Percentiles rank a stretch among this genome's conserved stretches.
phyloP scores from a whole-genome alignment of 2,329 filamentous ascomycete genomes.

The Plenodomus lindquistii region DNA sequence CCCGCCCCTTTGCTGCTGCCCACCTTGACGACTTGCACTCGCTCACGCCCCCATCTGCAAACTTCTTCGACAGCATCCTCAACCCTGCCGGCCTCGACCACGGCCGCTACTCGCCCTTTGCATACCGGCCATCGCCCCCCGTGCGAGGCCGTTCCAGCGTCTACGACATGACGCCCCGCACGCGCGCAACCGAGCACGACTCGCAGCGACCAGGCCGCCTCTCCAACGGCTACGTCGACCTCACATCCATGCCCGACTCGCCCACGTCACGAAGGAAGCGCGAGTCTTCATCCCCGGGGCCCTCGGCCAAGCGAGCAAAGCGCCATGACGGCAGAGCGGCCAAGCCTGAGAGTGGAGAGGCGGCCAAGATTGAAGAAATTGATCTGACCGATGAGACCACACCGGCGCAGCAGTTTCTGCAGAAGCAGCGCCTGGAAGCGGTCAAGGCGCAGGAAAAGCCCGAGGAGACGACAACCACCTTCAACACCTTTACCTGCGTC shows the following conservation, averaged over 20 bases:
- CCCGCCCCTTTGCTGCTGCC: neutral
- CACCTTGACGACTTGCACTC: constrained; percentile 11
- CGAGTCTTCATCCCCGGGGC: constrained; percentile 28
- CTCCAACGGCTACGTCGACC: constrained; percentile 44
- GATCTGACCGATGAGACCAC: constrained; percentile 53
- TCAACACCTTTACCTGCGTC: constrained; percentile 60
- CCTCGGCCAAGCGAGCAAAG: constrained; percentile 38
- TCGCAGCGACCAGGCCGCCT: constrained; percentile 27
- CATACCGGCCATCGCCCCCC: constrained; percentile 8
- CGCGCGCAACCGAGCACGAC: constrained; percentile 14
- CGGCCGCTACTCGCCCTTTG: constrained; percentile 18
- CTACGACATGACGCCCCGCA: constrained; percentile 18
- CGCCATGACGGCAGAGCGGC: constrained; percentile 17
- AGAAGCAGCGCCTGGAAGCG: constrained; percentile 59
- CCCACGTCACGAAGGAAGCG: constrained; percentile 26
- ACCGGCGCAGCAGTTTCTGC: constrained; percentile 50
- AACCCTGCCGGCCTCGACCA: constrained; percentile 25
- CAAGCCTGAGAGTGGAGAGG: constrained; percentile 3
- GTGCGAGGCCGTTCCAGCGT: neutral
- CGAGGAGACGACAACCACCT: constrained; percentile 45
- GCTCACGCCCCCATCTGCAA: constrained; percentile 19
- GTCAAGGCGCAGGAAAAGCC: constrained; percentile 50
- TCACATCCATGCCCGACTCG: constrained; percentile 31
- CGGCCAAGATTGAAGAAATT: constrained; percentile 50
- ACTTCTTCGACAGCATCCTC: constrained; percentile 37